Percentiles rank a stretch among this genome's conserved stretches.
Conservation (phyloP, 805 yeast species). For the Candida hungchunana region DNA sequence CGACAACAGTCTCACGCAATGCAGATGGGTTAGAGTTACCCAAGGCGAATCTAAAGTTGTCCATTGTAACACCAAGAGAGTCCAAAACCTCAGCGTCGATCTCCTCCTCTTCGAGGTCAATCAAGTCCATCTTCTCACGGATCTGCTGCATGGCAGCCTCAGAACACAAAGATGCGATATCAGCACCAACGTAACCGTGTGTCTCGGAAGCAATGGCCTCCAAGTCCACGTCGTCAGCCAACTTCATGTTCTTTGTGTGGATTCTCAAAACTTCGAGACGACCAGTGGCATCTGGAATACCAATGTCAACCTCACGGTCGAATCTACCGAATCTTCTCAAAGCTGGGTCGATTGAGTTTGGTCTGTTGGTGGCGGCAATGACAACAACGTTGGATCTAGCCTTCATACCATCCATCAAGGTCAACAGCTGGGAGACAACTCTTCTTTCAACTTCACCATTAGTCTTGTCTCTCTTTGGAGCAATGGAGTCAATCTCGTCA, state of each 20-base stretch:
- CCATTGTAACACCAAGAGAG: conserved; percentile 97
- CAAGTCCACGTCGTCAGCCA: conserved; percentile 90
- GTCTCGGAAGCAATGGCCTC: conserved; percentile 96
- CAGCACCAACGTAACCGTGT: conserved; percentile 99
- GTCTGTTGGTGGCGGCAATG: conserved; percentile 91
- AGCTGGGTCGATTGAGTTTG: conserved; percentile 74
- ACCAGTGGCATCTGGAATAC: conserved; percentile 98
- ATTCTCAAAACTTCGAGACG: conserved; percentile 95
- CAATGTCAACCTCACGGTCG: conserved; percentile 86
- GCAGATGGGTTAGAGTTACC: conserved; percentile 99
- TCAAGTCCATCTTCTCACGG: conserved; percentile 98
- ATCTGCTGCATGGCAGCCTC: conserved; percentile 99
- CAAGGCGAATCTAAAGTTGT: conserved; percentile 94
- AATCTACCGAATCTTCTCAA: conserved; percentile 85
- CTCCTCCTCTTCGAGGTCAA: conserved; percentile 92
- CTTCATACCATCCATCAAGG: conserved; percentile 99
- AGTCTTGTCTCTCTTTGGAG: conserved; percentile 99
- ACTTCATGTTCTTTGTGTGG: conserved; percentile 98
- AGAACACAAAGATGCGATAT: conserved; percentile 96
- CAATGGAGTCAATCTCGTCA: conserved; percentile 98
- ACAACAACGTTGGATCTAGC: conserved; percentile 98
- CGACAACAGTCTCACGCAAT: conserved; percentile 98
- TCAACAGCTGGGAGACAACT: conserved; percentile 95
- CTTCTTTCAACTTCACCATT: conserved; percentile 99
- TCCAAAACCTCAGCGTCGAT: conserved; percentile 97